Evolutionary conservation across 2,329 filamentous ascomycete genomes (phyloP).

Genomic region (Verticillium tricorpus): DNA sequence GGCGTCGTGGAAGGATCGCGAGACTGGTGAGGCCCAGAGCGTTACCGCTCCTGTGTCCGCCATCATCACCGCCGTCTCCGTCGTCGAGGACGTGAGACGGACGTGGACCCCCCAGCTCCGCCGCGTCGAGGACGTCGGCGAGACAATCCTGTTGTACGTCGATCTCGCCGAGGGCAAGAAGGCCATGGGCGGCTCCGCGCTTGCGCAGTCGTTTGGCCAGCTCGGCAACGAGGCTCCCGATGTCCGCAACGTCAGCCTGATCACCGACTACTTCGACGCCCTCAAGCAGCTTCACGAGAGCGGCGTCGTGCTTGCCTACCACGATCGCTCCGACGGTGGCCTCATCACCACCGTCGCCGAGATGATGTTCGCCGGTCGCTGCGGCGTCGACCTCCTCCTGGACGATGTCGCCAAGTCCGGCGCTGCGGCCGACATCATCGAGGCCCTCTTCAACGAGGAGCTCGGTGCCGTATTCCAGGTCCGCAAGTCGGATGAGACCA

Average conservation of each 20-base stretch:
- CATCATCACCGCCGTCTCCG: constrained; percentile 84
- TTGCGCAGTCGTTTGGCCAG: constrained; percentile 85
- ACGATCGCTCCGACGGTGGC: constrained; percentile 91
- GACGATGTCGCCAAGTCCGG: constrained; percentile 65
- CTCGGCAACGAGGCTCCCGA: constrained; percentile 83
- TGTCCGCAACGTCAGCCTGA: constrained; percentile 72
- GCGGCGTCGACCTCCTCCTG: constrained; percentile 79
- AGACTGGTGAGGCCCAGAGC: constrained; percentile 65
- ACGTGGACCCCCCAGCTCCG: constrained; percentile 93
- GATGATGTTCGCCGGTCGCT: constrained; percentile 97
- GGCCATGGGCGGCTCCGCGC: constrained; percentile 82
- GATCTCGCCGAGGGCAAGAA: constrained; percentile 79
- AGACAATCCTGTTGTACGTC: constrained; percentile 84
- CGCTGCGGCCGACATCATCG: constrained; percentile 60
- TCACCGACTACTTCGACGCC: constrained; percentile 90
- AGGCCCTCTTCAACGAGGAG: constrained; percentile 91
- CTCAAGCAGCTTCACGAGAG: constrained; percentile 59
- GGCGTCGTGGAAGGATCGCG: constrained; percentile 80
- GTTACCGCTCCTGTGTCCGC: constrained; percentile 90
- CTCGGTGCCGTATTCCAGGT: constrained; percentile 96
- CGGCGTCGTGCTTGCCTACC: constrained; percentile 77
- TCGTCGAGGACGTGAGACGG: constrained; percentile 74
- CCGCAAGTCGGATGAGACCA: constrained; percentile 74
- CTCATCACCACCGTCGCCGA: constrained; percentile 86
- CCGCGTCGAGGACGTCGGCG: constrained; percentile 79